Evolutionary conservation across 2,329 filamentous ascomycete species (phyloP).

Genomic region (Monosporascus sp.): DNA sequence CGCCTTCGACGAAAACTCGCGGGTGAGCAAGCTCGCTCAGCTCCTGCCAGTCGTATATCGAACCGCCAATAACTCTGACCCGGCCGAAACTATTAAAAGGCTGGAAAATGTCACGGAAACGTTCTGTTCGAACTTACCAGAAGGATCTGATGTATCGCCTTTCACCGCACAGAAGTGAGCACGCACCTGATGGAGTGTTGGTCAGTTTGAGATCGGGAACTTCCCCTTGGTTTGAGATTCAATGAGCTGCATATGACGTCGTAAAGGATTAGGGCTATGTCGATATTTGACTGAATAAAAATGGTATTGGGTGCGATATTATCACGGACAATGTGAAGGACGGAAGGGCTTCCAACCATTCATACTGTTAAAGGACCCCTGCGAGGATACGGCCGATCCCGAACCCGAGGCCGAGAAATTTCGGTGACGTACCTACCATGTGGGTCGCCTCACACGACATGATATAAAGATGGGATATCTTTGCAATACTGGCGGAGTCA

Average conservation of each 20-base stretch:
- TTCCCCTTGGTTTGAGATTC: too few relatives aligned
- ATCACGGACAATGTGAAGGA: too few relatives aligned
- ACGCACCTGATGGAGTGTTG: too few relatives aligned
- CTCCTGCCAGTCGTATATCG: constrained; percentile 4
- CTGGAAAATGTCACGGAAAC: not conserved
- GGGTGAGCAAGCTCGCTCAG: constrained; percentile 1
- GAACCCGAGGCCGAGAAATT: not conserved
- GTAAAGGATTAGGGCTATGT: too few relatives aligned
- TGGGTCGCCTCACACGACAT: too few relatives aligned
- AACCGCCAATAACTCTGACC: not conserved
- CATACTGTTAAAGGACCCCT: too few relatives aligned
- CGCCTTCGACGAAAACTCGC: constrained; percentile 2
- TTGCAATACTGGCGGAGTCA: not conserved
- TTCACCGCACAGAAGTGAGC: not conserved
- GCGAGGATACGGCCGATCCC: not conserved
- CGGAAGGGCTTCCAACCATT: too few relatives aligned
- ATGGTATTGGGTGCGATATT: too few relatives aligned
- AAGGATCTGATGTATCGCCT: not conserved
- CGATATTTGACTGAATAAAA: too few relatives aligned
- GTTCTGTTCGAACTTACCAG: not conserved
- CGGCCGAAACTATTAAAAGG: not conserved
- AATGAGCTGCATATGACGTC: too few relatives aligned
- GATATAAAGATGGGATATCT: not conserved
- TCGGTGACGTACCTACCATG: not conserved
- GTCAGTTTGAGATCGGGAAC: too few relatives aligned